Conservation (phyloP, 345 rosid species). For the Cardiospermum halicacabum region DNA sequence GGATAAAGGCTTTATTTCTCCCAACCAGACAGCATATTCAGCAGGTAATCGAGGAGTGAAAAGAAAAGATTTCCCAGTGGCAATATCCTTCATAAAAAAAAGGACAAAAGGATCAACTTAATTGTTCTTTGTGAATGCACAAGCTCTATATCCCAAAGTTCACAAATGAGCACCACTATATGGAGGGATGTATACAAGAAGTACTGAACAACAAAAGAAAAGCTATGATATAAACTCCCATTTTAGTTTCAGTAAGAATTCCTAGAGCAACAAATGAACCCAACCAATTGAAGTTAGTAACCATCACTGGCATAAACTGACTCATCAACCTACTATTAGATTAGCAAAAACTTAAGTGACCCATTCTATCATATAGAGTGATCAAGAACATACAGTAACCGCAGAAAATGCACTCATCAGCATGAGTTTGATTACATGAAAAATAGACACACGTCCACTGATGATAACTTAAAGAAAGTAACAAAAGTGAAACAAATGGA, state of each 20-base stretch:
- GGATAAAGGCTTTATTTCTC: slow-evolving; percentile 64
- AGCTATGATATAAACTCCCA: background rate
- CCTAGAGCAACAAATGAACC: background rate
- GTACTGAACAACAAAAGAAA: background rate
- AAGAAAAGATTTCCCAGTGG: slow-evolving; percentile 70
- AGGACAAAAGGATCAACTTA: slow-evolving; percentile 1
- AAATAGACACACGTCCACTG: background rate
- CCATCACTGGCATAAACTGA: too few relatives aligned
- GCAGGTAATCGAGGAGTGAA: slow-evolving; percentile 77
- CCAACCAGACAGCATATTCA: slow-evolving; percentile 91
- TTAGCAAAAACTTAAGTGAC: too few relatives aligned
- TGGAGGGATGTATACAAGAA: background rate
- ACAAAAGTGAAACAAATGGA: background rate
- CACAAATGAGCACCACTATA: background rate
- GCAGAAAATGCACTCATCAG: background rate
- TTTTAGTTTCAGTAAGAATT: too few relatives aligned
- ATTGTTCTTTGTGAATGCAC: background rate
- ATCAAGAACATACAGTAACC: background rate
- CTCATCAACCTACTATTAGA: background rate
- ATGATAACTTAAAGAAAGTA: background rate
- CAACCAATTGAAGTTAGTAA: background rate
- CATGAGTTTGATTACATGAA: background rate
- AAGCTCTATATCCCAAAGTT: background rate
- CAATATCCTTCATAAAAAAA: slow-evolving; percentile 56
- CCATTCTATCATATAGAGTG: background rate